Evolutionary conservation across 2,329 filamentous ascomycete species (phyloP), one percentile per base, ranked within the genome.

Genomic region (Macrophomina pseudophaseolina): DNA sequence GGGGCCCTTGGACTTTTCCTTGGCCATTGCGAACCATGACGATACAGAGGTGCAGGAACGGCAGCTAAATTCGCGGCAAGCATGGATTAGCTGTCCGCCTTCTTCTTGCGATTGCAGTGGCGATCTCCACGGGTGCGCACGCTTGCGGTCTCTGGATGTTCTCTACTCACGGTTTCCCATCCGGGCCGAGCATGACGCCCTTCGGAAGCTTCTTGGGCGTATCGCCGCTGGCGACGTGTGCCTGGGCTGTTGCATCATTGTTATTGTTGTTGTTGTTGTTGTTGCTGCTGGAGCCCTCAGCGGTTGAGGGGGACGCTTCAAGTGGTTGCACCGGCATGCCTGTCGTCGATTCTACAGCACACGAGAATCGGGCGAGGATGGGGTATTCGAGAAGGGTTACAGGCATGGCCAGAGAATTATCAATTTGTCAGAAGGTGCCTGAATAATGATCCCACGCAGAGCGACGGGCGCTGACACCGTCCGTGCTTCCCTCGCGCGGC

Each of bases 151-250:
- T 35, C 28, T 30, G 4, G 18, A 23, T n/a, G 38, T 28, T 40
- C 48, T 28, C 42, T 42, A 66, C 90, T 83, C 80, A 94, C 92
- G 92, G 92, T 80, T 95, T 95, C 66, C 92, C 92, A 80, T 95
- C 91, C 69, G 90, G 90, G 53, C 90, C 92, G 42, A 94, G 80
- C 44, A 94, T 86, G 2, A 94, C 84, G 69, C 91, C 91, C 73
- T 90, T 91, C 16, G 90, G 87, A 35, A 91, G 79, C 73, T 84
- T 86, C 74, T 86, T 86, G 32, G 84, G 80, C 58, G 68, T 72
- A 2, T 67, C 70, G 38, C 72, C 72, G 23, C 38, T 28, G 30
- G 52, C 63, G 56, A 48, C 40, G 56, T 46, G 40, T 12, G 44
- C 33, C 7, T 44, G n/a, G 23, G 64, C 28, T 23, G 48, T 53